phyloP scores from a whole-genome alignment of 2,329 filamentous ascomycete species.

The Cryphonectria radicalis region DNA sequence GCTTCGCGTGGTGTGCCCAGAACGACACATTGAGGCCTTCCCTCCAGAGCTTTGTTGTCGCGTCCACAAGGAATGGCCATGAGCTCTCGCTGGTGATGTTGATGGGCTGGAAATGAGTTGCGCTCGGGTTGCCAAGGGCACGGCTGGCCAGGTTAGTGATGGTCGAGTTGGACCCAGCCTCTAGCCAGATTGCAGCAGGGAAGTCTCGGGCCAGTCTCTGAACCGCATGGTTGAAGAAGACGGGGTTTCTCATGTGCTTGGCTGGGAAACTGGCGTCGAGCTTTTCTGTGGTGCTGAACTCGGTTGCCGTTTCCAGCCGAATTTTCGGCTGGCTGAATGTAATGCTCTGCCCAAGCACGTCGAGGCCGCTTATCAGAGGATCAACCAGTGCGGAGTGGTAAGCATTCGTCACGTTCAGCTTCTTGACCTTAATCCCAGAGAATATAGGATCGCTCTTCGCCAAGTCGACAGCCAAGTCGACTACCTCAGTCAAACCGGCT shows the following conservation, averaged over 20 bases:
- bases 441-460: slow-evolving; percentile 10
- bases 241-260: slow-evolving; percentile 47
- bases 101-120: slow-evolving; percentile 33
- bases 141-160: slow-evolving; percentile 40
- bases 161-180: slow-evolving; percentile 47
- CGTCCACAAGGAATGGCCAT: slow-evolving; percentile 32
- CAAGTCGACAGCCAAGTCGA: slow-evolving; percentile 34
- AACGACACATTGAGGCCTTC: slow-evolving; percentile 40
- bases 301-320: slow-evolving; percentile 36
- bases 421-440: slow-evolving; percentile 38
- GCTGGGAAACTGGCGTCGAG: slow-evolving; percentile 32
- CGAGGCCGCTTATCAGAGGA: slow-evolving; percentile 32
- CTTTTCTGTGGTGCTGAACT: slow-evolving; percentile 30
- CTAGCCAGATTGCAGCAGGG: slow-evolving; percentile 42
- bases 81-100: slow-evolving; percentile 32
- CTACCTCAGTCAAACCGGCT: slow-evolving; percentile 41
- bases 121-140: slow-evolving; percentile 29
- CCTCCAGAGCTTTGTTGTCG: slow-evolving; percentile 45
- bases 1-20: slow-evolving; percentile 43
- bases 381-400: slow-evolving; percentile 52
- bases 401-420: slow-evolving; percentile 50
- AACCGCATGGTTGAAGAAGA: slow-evolving; percentile 47
- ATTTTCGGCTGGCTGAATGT: slow-evolving; percentile 41
- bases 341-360: slow-evolving; percentile 34
- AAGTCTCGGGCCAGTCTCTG: slow-evolving; percentile 1